Evolutionary conservation across 2,329 filamentous ascomycete genomes (phyloP).

Genomic region (Cladosporium halotolerans): DNA sequence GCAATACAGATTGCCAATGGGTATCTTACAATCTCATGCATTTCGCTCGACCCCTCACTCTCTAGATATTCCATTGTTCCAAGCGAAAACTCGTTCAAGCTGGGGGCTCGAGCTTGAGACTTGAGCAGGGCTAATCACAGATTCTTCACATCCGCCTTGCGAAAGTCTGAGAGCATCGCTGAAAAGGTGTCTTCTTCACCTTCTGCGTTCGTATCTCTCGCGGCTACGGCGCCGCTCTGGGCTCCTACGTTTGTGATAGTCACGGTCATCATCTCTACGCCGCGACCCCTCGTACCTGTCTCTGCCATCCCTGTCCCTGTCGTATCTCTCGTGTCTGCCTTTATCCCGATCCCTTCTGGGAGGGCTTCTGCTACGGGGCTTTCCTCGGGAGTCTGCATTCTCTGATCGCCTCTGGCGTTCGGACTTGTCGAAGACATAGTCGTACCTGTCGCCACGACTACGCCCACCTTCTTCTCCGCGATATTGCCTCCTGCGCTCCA

Average conservation of each 20-base stretch:
- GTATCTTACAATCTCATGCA: too few species aligned
- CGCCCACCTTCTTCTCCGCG: constrained; percentile 50
- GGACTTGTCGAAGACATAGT: constrained; percentile 74
- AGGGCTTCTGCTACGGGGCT: constrained; percentile 28
- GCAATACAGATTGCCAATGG: too few species aligned
- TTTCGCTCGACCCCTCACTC: too few species aligned
- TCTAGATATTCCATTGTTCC: too few species aligned
- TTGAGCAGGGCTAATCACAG: too few species aligned
- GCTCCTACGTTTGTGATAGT: constrained; percentile 7
- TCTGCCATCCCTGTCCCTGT: constrained; percentile 11
- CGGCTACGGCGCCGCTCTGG: constrained; percentile 6
- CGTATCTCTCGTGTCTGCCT: constrained; percentile 10
- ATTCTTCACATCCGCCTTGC: too few species aligned
- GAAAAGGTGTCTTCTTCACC: neutral
- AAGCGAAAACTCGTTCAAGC: too few species aligned
- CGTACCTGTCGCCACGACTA: constrained; percentile 51
- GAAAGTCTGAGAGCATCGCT: too few species aligned
- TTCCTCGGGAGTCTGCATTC: constrained; percentile 9
- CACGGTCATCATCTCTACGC: constrained; percentile 8
- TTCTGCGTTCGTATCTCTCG: constrained; percentile 12
- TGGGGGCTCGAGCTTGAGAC: too few species aligned
- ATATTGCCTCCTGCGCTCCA: constrained; percentile 91
- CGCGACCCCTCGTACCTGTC: constrained; percentile 12
- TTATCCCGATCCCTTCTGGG: constrained; percentile 17
- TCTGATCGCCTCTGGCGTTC: constrained; percentile 18